Evolutionary conservation across 1,284 basidiomycete species (phyloP).

Genomic region (Phellinidium pouzarii): DNA sequence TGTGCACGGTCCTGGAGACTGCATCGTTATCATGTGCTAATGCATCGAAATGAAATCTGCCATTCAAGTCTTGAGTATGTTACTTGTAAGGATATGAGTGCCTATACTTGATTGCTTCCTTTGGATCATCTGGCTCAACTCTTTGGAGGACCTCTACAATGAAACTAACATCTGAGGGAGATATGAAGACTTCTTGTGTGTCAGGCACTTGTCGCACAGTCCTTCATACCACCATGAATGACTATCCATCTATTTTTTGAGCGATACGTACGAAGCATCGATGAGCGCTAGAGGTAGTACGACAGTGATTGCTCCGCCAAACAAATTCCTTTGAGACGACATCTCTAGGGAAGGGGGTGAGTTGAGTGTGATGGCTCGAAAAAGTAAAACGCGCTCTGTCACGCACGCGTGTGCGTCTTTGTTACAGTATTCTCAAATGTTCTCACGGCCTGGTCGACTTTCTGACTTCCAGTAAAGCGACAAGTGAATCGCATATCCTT

Average conservation of each 20-base stretch:
- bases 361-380: neutral
- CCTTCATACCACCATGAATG: conserved; percentile 36
- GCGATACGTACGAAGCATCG: conserved; percentile 77
- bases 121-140: conserved; percentile 51
- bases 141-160: conserved; percentile 83
- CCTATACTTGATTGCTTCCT: conserved; percentile 65
- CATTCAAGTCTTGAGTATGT: conserved; percentile 19
- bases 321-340: conserved; percentile 37
- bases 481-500: conserved; percentile 20
- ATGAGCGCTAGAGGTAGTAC: conserved; percentile 53
- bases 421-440: neutral
- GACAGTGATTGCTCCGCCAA: conserved; percentile 78
- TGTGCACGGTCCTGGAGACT: conserved; percentile 38
- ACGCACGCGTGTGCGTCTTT: no score
- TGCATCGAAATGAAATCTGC: conserved; percentile 86
- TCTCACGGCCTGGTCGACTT: no score
- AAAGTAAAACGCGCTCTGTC: conserved; percentile 9
- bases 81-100: conserved; percentile 20
- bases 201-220: conserved; percentile 92
- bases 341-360: conserved; percentile 13
- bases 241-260: conserved; percentile 5
- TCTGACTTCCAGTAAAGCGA: no score
- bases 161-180: conserved; percentile 64
- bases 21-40: conserved; percentile 92
- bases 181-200: conserved; percentile 91